Conservation (phyloP, 768 basidiomycete genomes). For the Pleurotus platypus region DNA sequence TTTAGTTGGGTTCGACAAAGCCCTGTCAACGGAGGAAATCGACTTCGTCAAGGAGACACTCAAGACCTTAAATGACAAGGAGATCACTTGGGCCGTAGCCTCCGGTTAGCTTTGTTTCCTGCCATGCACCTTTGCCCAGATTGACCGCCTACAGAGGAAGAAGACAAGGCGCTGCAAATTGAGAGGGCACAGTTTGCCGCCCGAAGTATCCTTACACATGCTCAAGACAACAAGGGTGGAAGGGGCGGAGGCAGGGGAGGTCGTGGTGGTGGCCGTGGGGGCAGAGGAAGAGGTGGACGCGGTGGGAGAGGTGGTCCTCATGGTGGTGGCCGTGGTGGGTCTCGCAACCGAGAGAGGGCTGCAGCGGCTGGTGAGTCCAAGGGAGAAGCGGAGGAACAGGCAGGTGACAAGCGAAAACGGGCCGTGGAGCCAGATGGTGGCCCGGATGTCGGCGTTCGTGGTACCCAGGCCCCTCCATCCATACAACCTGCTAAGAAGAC, state of each 20-base stretch:
- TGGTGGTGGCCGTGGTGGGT: conserved; percentile 42
- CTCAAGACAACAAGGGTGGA: conserved; percentile 11
- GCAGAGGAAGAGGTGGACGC: conserved; percentile 41
- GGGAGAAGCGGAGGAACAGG: conserved; percentile 32
- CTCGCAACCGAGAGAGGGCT: conserved; percentile 31
- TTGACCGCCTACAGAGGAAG: conserved; percentile 46
- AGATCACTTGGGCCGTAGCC: conserved; percentile 61
- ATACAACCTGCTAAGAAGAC: conserved; percentile 41
- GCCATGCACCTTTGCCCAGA: not conserved
- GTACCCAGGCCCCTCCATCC: conserved; percentile 53
- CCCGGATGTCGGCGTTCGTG: conserved; percentile 62
- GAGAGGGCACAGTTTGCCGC: conserved; percentile 73
- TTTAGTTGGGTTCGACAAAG: conserved; percentile 62
- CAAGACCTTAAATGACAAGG: conserved; percentile 59
- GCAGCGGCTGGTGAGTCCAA: conserved; percentile 7
- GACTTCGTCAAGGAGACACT: conserved; percentile 63
- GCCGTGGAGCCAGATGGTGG: conserved; percentile 78
- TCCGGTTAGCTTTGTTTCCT: conserved; percentile 39
- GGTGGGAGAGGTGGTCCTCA: conserved; percentile 33
- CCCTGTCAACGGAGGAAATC: conserved; percentile 69
- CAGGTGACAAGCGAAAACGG: conserved; percentile 76
- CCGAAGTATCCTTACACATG: conserved; percentile 23
- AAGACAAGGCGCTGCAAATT: conserved; percentile 69
- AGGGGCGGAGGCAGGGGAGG: conserved; percentile 31
- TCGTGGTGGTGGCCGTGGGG: conserved; percentile 44